phyloP scores from a whole-genome alignment of 768 basidiomycete species.

The Rhizopogon roseolus region DNA sequence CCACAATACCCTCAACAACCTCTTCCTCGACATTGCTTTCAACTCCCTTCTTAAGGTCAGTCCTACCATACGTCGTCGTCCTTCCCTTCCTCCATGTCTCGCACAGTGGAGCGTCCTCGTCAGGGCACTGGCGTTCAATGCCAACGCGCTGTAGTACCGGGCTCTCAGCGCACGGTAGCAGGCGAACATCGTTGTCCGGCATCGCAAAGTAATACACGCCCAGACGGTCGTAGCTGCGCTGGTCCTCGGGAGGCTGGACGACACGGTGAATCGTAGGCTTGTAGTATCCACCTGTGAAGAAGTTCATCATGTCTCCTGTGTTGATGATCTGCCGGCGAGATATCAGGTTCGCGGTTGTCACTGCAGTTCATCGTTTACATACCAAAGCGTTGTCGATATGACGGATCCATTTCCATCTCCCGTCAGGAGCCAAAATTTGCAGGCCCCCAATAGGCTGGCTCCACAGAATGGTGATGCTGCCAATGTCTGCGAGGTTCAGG shows the following conservation, averaged over 20 bases:
- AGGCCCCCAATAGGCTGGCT: constrained; percentile 33
- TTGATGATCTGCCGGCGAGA: constrained; percentile 28
- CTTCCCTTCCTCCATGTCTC: constrained; percentile 27
- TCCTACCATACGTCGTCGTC: constrained; percentile 24
- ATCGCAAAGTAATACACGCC: constrained; percentile 32
- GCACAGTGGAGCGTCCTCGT: constrained; percentile 23
- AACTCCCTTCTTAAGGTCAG: constrained; percentile 20
- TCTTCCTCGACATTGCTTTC: constrained; percentile 29
- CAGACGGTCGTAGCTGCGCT: constrained; percentile 27
- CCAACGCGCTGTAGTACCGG: constrained; percentile 30
- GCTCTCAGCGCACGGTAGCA: constrained; percentile 23
- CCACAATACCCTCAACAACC: constrained; percentile 25
- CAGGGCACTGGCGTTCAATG: constrained; percentile 19
- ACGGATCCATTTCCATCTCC: constrained; percentile 32
- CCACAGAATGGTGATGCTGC: constrained; percentile 31
- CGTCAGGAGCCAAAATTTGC: constrained; percentile 30
- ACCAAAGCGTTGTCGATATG: constrained; percentile 33
- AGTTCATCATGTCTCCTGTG: constrained; percentile 29
- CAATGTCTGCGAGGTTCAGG: constrained; percentile 20
- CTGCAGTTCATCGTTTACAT: background rate
- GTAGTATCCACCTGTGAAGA: constrained; percentile 31
- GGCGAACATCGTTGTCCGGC: constrained; percentile 24
- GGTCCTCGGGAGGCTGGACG: constrained; percentile 30
- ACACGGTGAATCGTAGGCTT: constrained; percentile 35
- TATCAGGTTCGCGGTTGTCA: background rate